Percentiles rank a stretch among this genome's conserved stretches.
Conservation (phyloP, 495 filamentous ascomycete species). For the Cairneyella variabilis region DNA sequence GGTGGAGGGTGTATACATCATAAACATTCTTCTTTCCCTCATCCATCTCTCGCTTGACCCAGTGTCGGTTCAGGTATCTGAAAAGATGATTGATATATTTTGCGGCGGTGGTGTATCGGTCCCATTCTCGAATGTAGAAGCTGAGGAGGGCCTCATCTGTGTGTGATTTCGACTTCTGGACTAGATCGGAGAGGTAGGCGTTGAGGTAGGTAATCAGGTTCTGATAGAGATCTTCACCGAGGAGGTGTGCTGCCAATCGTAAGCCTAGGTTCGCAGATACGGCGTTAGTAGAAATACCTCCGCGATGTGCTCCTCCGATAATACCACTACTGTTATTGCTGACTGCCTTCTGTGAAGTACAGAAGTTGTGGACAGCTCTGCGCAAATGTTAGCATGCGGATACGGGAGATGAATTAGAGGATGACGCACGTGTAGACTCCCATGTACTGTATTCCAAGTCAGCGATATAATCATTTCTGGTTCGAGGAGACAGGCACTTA, state of each 20-base stretch:
- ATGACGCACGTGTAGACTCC: conserved; percentile 83
- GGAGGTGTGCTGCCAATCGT: conserved; percentile 65
- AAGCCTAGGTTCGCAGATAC: conserved; percentile 27
- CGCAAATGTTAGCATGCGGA: conserved; percentile 24
- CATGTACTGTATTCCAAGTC: conserved; percentile 69
- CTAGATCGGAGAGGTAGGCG: conserved; percentile 64
- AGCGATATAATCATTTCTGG: neutral
- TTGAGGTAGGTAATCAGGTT: conserved; percentile 81
- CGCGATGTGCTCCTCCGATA: conserved; percentile 63
- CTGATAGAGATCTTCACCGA: conserved; percentile 95
- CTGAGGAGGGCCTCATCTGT: conserved; percentile 83
- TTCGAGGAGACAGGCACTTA: conserved; percentile 40
- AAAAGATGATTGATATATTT: conserved; percentile 98
- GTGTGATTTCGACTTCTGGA: conserved; percentile 66
- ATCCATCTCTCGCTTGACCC: conserved; percentile 98
- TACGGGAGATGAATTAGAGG: too few species aligned
- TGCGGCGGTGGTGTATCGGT: conserved; percentile 88
- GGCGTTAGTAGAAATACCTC: conserved; percentile 52
- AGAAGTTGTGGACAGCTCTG: conserved; percentile 97
- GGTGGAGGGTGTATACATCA: conserved; percentile 94
- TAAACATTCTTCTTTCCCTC: conserved; percentile 98
- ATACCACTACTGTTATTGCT: conserved; percentile 34
- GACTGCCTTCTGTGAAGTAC: conserved; percentile 93
- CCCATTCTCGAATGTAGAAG: conserved; percentile 98
- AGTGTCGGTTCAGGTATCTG: conserved; percentile 94